Conservation (phyloP, 768 basidiomycete species). For the Rhodosporidiobolus sp. region DNA sequence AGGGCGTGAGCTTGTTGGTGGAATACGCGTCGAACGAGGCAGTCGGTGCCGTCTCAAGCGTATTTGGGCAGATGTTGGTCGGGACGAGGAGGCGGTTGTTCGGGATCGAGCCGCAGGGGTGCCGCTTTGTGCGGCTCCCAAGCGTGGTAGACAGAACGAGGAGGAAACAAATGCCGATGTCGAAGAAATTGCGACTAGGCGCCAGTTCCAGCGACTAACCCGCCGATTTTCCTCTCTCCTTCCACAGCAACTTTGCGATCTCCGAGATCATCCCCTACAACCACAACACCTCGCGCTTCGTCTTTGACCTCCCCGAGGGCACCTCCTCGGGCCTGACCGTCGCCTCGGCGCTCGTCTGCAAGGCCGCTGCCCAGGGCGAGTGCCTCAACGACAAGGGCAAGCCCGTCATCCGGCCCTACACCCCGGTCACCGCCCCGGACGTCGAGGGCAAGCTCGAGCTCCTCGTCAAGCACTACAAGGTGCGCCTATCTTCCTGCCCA, state of each 20-base stretch:
- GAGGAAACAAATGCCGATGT: too few relatives aligned
- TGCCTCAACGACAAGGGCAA: conserved; percentile 67
- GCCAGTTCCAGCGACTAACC: background rate
- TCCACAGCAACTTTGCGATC: conserved; percentile 76
- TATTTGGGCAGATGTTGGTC: too few relatives aligned
- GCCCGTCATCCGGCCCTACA: conserved; percentile 86
- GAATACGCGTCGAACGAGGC: too few relatives aligned
- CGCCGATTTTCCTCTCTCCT: conserved; percentile 34
- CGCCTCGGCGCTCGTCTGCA: conserved; percentile 73
- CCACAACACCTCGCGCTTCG: conserved; percentile 80
- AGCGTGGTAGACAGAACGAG: too few relatives aligned
- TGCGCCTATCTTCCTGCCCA: too few relatives aligned
- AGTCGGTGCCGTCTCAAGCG: too few relatives aligned
- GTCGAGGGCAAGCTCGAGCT: conserved; percentile 53
- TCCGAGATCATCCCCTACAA: conserved; percentile 70
- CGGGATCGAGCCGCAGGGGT: background rate
- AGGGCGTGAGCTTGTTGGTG: too few relatives aligned
- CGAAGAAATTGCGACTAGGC: too few relatives aligned
- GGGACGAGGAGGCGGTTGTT: background rate
- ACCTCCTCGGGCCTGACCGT: conserved; percentile 74
- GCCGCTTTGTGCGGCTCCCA: too few relatives aligned
- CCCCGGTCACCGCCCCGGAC: conserved; percentile 70
- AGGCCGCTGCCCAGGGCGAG: conserved; percentile 65
- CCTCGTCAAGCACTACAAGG: conserved; percentile 70
- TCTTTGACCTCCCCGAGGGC: conserved; percentile 61